Conservation (phyloP, 768 basidiomycete species). For the Tylopilus rubrobrunneus region DNA sequence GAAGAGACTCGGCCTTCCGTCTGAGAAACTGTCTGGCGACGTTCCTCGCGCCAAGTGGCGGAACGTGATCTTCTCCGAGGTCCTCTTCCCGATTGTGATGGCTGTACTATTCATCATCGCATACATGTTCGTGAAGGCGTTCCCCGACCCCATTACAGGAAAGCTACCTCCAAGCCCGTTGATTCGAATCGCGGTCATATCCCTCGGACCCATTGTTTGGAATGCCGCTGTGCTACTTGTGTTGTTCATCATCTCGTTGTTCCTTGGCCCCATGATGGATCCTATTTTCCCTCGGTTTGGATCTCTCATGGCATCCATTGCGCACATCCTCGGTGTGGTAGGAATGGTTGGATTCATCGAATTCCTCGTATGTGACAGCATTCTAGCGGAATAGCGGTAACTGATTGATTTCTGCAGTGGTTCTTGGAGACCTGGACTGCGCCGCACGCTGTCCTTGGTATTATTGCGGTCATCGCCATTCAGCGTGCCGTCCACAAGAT, state of each 20-base stretch:
- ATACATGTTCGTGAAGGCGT: conserved; percentile 91
- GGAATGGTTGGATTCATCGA: conserved; percentile 96
- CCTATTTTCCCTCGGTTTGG: conserved; percentile 85
- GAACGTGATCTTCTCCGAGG: conserved; percentile 82
- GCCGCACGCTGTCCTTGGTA: conserved; percentile 89
- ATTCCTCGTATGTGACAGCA: conserved; percentile 65
- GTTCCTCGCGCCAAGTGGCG: conserved; percentile 93
- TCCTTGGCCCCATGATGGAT: conserved; percentile 89
- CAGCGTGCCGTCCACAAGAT: conserved; percentile 93
- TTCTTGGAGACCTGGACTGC: conserved; percentile 91
- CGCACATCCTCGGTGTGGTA: conserved; percentile 75
- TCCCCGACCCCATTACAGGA: conserved; percentile 56
- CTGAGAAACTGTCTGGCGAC: conserved; percentile 94
- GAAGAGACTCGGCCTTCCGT: conserved; percentile 94
- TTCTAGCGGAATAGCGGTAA: neutral
- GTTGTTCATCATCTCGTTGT: conserved; percentile 87
- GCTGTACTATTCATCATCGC: conserved; percentile 83
- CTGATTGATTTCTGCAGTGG: conserved; percentile 55
- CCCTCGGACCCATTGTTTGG: conserved; percentile 93
- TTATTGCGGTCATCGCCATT: conserved; percentile 87
- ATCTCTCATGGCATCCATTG: conserved; percentile 86
- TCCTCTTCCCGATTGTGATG: conserved; percentile 82
- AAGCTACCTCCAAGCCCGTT: conserved; percentile 74
- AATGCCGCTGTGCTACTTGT: conserved; percentile 84
- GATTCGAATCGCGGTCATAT: conserved; percentile 89